Evolutionary conservation across 192 early-diverging fungal species (phyloP).

Genomic region (Spizellomyces sp.): DNA sequence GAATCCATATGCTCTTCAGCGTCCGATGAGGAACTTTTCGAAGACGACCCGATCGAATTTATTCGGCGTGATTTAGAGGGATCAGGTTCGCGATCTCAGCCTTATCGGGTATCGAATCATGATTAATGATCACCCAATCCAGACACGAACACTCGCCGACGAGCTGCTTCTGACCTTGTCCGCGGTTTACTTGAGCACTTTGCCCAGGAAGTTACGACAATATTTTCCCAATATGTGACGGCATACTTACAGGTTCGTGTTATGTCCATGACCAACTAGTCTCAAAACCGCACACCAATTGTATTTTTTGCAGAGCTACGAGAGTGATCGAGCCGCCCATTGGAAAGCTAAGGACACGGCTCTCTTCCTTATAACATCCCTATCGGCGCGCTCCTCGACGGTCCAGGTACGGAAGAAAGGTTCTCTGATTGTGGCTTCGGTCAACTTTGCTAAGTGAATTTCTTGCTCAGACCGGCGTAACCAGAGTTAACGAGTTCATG

Average conservation of each 20-base stretch:
- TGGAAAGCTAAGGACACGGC: constrained; percentile 98
- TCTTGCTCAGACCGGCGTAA: constrained; percentile 70
- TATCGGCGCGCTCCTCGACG: constrained; percentile 79
- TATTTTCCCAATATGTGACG: constrained; percentile 70
- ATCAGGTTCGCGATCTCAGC: neutral
- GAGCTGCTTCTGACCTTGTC: constrained; percentile 89
- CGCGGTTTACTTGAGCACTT: constrained; percentile 89
- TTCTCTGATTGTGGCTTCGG: neutral
- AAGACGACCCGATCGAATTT: constrained; percentile 96
- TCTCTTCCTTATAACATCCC: constrained; percentile 86
- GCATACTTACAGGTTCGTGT: constrained; percentile 21
- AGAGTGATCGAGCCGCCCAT: constrained; percentile 62
- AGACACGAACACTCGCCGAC: constrained; percentile 89
- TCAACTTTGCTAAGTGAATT: constrained; percentile 2
- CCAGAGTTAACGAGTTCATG: constrained; percentile 80
- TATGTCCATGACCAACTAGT: no score
- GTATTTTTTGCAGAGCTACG: constrained; percentile 52
- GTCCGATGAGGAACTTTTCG: constrained; percentile 91
- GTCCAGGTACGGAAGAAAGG: neutral
- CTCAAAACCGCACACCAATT: no score
- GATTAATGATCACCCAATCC: constrained; percentile 13
- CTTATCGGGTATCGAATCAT: neutral
- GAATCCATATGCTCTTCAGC: constrained; percentile 33
- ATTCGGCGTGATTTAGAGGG: constrained; percentile 92
- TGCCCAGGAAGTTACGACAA: constrained; percentile 78